Conservation (phyloP, 1,284 basidiomycete species). For the Peniophora sp. region DNA sequence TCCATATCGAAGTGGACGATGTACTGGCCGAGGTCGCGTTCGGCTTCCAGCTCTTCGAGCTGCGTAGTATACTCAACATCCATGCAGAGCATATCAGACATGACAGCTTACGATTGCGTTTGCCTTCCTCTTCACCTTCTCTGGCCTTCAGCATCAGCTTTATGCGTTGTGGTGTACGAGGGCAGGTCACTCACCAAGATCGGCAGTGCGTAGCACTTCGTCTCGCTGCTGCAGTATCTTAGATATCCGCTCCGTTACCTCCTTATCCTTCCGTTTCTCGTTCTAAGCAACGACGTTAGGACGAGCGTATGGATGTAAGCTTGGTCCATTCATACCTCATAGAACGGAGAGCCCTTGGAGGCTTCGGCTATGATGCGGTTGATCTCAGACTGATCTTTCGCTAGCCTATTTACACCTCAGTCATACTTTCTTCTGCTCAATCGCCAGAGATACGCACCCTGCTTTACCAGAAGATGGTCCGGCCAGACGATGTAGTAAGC, state of each 20-base stretch:
- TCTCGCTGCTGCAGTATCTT: slow-evolving; percentile 61
- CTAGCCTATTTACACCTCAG: slow-evolving; percentile 35
- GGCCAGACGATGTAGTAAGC: slow-evolving; percentile 64
- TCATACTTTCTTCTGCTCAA: background rate
- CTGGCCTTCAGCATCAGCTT: slow-evolving; percentile 20
- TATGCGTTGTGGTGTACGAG: background rate
- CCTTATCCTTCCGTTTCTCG: slow-evolving; percentile 78
- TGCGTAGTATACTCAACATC: slow-evolving; percentile 26
- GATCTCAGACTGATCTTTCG: slow-evolving; percentile 72
- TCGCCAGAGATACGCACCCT: slow-evolving; percentile 47
- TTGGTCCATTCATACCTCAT: slow-evolving; percentile 53
- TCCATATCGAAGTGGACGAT: slow-evolving; percentile 90
- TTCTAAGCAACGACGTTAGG: slow-evolving; percentile 53
- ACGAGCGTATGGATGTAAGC: too few relatives aligned
- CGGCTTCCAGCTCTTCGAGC: slow-evolving; percentile 70
- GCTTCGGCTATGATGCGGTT: slow-evolving; percentile 75
- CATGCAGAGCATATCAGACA: too few relatives aligned
- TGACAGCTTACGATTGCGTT: slow-evolving; percentile 39
- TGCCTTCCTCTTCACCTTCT: slow-evolving; percentile 41
- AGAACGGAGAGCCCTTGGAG: slow-evolving; percentile 79
- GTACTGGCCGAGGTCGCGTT: slow-evolving; percentile 72
- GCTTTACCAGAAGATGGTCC: slow-evolving; percentile 75
- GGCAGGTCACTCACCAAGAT: slow-evolving; percentile 46
- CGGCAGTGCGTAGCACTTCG: slow-evolving; percentile 45
- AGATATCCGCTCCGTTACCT: slow-evolving; percentile 65